phyloP scores from a whole-genome alignment of 352 stramenopile species.

The Phytophthora rubi region DNA sequence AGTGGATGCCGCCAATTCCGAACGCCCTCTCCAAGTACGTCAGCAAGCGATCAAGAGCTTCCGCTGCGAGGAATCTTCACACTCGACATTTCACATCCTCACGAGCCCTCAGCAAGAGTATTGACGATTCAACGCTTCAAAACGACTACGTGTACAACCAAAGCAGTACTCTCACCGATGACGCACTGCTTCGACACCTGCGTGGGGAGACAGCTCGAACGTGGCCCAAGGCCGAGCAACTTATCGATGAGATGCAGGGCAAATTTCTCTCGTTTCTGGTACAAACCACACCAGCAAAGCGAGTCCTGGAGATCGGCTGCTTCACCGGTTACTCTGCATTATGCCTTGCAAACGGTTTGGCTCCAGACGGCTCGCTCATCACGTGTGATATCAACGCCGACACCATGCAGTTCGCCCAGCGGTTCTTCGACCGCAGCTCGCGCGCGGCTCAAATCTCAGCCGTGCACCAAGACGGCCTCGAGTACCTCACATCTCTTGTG shows the following conservation, averaged over 20 bases:
- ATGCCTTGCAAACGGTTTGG: slow-evolving; percentile 75
- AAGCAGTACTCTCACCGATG: slow-evolving; percentile 33
- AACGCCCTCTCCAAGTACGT: slow-evolving; percentile 36
- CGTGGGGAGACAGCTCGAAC: slow-evolving; percentile 41
- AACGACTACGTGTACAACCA: slow-evolving; percentile 36
- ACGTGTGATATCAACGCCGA: slow-evolving; percentile 68
- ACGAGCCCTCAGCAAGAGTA: slow-evolving; percentile 39
- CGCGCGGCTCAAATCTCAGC: slow-evolving; percentile 44
- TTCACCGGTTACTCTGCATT: slow-evolving; percentile 95
- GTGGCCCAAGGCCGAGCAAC: slow-evolving; percentile 61
- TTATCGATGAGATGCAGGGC: slow-evolving; percentile 67
- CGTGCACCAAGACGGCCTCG: slow-evolving; percentile 51
- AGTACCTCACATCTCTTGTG: slow-evolving; percentile 41
- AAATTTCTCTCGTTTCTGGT: slow-evolving; percentile 79
- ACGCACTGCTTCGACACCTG: slow-evolving; percentile 48
- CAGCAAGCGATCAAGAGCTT: slow-evolving; percentile 28
- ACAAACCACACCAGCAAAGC: slow-evolving; percentile 68
- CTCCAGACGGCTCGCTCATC: slow-evolving; percentile 34
- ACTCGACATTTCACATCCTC: slow-evolving; percentile 25
- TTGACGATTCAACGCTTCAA: slow-evolving; percentile 32
- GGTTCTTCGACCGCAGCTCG: slow-evolving; percentile 57
- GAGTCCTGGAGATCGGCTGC: slow-evolving; percentile 92
- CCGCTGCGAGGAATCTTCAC: slow-evolving; percentile 32
- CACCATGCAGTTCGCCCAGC: slow-evolving; percentile 54
- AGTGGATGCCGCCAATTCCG: slow-evolving; percentile 53